phyloP scores from a whole-genome alignment of 192 early-diverging fungal genomes.

The Jimgerdemannia lactiflua region DNA sequence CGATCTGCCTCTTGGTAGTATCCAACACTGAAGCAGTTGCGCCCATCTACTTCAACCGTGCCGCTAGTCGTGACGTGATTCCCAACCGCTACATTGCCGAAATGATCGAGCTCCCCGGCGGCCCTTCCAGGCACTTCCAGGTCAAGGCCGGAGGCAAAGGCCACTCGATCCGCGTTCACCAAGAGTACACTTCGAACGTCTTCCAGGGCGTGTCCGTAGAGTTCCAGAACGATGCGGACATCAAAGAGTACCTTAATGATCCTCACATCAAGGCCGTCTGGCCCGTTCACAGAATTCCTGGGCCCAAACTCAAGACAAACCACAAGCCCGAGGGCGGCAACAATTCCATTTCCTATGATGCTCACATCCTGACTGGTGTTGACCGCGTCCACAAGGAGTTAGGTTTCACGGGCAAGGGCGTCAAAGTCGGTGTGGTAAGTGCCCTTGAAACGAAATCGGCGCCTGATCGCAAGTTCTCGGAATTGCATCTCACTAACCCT shows the following conservation, averaged over 20 bases:
- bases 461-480: too few relatives aligned
- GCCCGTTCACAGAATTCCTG: background rate
- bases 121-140: background rate
- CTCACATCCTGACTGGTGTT: conserved; percentile 53
- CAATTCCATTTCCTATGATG: background rate
- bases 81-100: background rate
- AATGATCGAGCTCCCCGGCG: background rate
- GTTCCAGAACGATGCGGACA: background rate
- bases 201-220: background rate
- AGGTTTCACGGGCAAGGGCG: conserved; percentile 57
- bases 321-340: background rate
- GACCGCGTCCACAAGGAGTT: conserved; percentile 40
- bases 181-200: background rate
- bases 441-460: too few relatives aligned
- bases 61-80: background rate
- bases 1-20: background rate
- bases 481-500: too few relatives aligned
- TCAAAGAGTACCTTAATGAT: background rate
- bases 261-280: background rate
- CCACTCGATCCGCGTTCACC: background rate
- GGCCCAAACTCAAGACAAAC: background rate
- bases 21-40: background rate
- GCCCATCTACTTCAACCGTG: background rate
- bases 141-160: background rate
- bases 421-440: conserved; percentile 54